These are phyloP conservation scores for Aegilops tauschii DNA, from an alignment of 176 grass and related monocot species.

Conservation along the genomic window DNA sequence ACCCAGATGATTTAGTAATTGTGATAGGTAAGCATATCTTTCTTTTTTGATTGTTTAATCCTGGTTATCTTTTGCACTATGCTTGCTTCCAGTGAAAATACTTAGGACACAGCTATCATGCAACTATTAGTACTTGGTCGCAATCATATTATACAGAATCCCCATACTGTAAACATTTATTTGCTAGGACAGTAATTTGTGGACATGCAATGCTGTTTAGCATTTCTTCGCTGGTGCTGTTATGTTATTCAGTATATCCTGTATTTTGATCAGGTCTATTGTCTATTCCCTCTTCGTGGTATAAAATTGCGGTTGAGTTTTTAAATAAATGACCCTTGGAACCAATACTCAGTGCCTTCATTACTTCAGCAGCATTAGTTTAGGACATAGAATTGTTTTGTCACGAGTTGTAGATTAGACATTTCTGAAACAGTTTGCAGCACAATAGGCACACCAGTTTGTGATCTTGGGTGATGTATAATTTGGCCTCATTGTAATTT, in stretches of 20 bases:
- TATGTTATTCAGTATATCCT: background rate
- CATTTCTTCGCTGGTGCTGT: background rate
- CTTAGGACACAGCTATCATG: background rate
- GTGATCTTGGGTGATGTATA: background rate
- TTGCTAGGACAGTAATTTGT: background rate
- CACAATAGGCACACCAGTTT: background rate
- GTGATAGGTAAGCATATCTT: slow-evolving; percentile 68
- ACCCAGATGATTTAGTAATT: slow-evolving; percentile 88
- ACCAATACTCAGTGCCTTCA: background rate
- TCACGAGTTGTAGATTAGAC: background rate
- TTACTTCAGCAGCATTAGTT: background rate
- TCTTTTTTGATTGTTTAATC: slow-evolving; percentile 19
- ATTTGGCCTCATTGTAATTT: background rate
- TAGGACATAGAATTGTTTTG: background rate
- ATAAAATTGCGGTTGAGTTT: background rate
- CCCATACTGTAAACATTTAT: background rate
- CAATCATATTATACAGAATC: background rate
- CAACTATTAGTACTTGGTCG: background rate
- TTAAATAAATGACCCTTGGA: slow-evolving; percentile 1
- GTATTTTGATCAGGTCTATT: background rate
- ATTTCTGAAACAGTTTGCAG: slow-evolving; percentile 9
- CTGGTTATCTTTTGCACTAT: background rate
- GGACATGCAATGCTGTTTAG: background rate
- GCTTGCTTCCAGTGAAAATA: background rate
- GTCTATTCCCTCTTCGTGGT: background rate